A percentile compares a stretch with the other conserved stretches of the same genome.
phyloP scores from a whole-genome alignment of 2,329 filamentous ascomycete species.

The Ceratocystis variospora region DNA sequence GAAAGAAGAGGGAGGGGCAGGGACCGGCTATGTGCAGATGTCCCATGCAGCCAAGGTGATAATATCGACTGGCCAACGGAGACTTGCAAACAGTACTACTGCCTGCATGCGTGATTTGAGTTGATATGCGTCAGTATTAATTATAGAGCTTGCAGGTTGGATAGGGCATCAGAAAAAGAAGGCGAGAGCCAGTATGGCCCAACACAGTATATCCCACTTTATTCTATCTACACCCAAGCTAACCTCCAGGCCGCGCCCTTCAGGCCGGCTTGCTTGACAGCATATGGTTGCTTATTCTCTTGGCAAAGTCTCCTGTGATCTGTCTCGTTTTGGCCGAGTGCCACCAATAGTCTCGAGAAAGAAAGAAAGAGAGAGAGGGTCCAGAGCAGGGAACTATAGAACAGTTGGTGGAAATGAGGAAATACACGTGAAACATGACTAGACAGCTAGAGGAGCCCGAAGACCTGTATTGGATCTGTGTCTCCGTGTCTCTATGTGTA shows the following conservation, averaged over 20 bases:
- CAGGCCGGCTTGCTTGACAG: too few relatives aligned
- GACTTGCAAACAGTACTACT: neutral
- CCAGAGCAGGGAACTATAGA: neutral
- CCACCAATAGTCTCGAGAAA: neutral
- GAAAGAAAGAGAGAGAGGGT: neutral
- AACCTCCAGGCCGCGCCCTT: neutral
- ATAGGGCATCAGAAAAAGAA: neutral
- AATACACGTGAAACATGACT: conserved; percentile 6
- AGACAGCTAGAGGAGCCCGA: neutral
- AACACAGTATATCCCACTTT: neutral
- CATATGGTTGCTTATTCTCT: neutral
- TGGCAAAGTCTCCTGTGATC: neutral
- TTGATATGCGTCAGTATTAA: neutral
- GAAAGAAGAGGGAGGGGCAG: neutral
- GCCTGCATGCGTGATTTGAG: neutral
- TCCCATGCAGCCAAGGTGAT: neutral
- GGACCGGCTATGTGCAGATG: neutral
- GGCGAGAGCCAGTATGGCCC: neutral
- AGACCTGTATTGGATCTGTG: neutral
- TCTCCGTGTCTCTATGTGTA: neutral
- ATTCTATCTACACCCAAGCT: neutral
- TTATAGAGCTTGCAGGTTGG: neutral
- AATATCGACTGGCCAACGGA: neutral
- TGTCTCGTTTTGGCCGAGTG: neutral
- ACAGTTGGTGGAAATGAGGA: neutral